phyloP scores from a whole-genome alignment of 1,284 basidiomycete genomes.

The Leccinum pachyderme region DNA sequence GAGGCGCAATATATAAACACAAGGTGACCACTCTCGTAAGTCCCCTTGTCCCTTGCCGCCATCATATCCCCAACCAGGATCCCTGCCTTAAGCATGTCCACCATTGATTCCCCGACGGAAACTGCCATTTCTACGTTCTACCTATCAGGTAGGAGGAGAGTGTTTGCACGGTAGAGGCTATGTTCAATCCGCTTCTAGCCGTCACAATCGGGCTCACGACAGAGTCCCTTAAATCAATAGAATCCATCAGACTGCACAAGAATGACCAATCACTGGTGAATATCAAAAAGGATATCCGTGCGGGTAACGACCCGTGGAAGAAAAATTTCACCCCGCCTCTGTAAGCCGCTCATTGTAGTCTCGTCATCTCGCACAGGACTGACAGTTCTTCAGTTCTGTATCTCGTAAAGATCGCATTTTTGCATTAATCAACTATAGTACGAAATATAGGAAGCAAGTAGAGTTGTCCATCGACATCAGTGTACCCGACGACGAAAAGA shows the following conservation, averaged over 20 bases:
- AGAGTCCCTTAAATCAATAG: slow-evolving; percentile 6
- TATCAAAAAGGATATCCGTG: background rate
- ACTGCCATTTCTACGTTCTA: background rate
- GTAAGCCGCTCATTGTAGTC: background rate
- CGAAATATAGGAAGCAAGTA: background rate
- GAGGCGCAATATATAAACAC: background rate
- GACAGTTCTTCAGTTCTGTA: slow-evolving; percentile 3
- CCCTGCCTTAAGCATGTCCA: slow-evolving; percentile 4
- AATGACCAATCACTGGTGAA: background rate
- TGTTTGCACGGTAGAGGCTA: background rate
- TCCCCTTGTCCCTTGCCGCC: background rate
- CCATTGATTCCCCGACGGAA: background rate
- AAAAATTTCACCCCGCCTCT: too few relatives aligned
- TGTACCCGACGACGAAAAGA: too few relatives aligned
- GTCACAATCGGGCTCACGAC: slow-evolving; percentile 9
- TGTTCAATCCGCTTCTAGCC: slow-evolving; percentile 3
- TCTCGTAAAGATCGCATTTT: background rate
- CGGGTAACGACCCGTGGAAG: background rate
- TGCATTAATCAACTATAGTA: background rate
- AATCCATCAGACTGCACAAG: slow-evolving; percentile 9
- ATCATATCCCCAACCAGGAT: background rate
- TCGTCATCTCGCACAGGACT: background rate
- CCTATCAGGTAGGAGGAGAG: slow-evolving; percentile 2
- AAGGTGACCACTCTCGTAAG: background rate
- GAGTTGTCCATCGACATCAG: too few relatives aligned